A percentile compares a stretch with the other conserved stretches of the same genome.
phyloP scores from a whole-genome alignment of 164 flowering plant species.

The Aristolochia californica region DNA sequence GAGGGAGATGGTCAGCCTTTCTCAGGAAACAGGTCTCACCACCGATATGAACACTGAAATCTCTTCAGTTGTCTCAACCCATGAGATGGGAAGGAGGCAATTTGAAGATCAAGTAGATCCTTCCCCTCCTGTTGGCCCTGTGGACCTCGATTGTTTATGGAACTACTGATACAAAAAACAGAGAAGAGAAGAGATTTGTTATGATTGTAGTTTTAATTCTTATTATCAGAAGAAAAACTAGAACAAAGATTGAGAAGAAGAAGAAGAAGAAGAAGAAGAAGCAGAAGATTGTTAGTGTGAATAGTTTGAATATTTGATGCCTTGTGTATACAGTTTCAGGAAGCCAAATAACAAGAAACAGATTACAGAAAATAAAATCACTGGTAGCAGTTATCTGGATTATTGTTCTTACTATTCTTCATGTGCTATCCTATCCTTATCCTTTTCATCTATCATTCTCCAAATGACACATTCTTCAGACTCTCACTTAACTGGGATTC shows the following conservation, averaged over 20 bases:
- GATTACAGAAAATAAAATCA: not conserved
- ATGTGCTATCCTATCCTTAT: no score
- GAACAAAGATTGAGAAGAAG: not conserved
- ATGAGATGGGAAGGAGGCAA: constrained; percentile 34
- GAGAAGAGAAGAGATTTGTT: not conserved
- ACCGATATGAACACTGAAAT: constrained; percentile 56
- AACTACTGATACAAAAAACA: constrained; percentile 24
- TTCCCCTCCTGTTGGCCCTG: constrained; percentile 37
- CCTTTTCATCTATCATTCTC: no score
- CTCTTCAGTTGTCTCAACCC: constrained; percentile 45
- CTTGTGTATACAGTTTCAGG: constrained; percentile 4
- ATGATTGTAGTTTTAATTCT: not conserved
- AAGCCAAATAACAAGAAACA: not conserved
- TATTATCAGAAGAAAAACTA: not conserved
- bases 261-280: not conserved
- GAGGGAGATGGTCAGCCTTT: constrained; percentile 37
- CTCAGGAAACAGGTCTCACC: constrained; percentile 49
- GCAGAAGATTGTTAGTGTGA: not conserved
- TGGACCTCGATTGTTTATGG: constrained; percentile 50
- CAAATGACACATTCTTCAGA: no score
- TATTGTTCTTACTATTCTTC: no score
- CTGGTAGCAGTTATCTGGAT: not conserved
- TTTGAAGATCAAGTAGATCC: constrained; percentile 40
- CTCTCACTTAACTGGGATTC: no score
- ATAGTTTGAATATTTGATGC: not conserved